Base-by-base conservation (phyloP, 139 green algal species). In the Tetraselmis chui region DNA sequence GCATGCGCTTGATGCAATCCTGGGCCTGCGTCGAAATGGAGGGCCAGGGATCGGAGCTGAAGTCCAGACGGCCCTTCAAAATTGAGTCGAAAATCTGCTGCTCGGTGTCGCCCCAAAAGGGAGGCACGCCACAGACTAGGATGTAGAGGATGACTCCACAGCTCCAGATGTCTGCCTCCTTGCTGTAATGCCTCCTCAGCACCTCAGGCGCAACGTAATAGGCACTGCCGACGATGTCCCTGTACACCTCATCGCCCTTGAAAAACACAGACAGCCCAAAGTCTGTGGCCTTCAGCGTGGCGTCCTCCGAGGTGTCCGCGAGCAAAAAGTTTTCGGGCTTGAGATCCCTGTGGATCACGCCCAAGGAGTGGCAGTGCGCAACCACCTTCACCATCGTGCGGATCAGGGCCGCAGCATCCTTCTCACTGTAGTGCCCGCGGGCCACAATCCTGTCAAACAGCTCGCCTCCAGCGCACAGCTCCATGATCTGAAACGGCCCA, bases 271-370 rank as follows among this genome's bases (percentile, higher is more conserved):
- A 95, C 31, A 98, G 91, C 22, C 95, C 95, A 86, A 98, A 98
- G 84, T 98, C 95, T 24, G 95, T 98, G 67, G 94, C 91, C 89
- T 97, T 97, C 32, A 99, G 88, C 77, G 90, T 76, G 0, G 93
- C 79, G 18, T 91, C 74, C 0, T 89, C 80, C 0, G 79, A 76
- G 78, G 93, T 93, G 84, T 76, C 91, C 1, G 90, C 92, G 30
- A 99, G 90, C 84, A 99, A 86, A 84, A 99, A 99, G 88, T 99
- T 99, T 86, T 99, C 97, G 31, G 91, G 92, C 85, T 94, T 95
- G 45, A 95, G 84, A 85, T 95, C 91, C 0, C 91, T 79, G 32
- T 31, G 28, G 29, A 99, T 95, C n/a, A 99, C 96, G 28, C 95
- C 94, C 83, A 98, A 92, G 45, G 83, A 89, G 89, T 99, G 96